These are phyloP conservation scores for Pelargonium australe DNA, from an alignment of 441 rosid species.

Conservation along the genomic window DNA sequence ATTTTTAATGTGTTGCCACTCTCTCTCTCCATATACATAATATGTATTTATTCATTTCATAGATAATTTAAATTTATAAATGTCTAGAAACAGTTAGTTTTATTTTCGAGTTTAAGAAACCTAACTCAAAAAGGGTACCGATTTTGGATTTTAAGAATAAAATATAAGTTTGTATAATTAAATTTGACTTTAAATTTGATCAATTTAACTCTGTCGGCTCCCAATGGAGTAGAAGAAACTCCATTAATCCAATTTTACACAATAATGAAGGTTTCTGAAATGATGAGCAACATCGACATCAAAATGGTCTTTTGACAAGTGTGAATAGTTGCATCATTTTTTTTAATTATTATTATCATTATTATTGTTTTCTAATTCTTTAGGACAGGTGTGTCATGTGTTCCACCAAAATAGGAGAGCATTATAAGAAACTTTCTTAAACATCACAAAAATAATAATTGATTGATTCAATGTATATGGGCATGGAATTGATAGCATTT, in stretches of 20 bases:
- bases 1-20: too few relatives aligned
- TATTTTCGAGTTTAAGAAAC: too few relatives aligned
- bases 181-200: not conserved
- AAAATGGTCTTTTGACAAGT: not conserved
- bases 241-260: not conserved
- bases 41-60: too few relatives aligned
- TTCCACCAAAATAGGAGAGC: not conserved
- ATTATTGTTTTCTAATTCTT: not conserved
- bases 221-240: not conserved
- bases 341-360: not conserved
- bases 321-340: not conserved
- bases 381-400: not conserved
- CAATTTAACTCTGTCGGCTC: not conserved
- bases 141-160: not conserved
- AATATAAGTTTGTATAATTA: not conserved
- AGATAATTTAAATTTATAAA: too few relatives aligned
- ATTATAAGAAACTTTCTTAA: not conserved
- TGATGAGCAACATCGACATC: not conserved
- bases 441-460: not conserved
- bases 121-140: too few relatives aligned
- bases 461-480: not conserved
- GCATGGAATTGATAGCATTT: not conserved
- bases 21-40: too few relatives aligned
- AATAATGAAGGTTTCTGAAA: conserved; percentile 3
- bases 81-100: too few relatives aligned